Evolutionary conservation across 805 yeast species (phyloP).

Genomic region (Wickerhamomyces alni): DNA sequence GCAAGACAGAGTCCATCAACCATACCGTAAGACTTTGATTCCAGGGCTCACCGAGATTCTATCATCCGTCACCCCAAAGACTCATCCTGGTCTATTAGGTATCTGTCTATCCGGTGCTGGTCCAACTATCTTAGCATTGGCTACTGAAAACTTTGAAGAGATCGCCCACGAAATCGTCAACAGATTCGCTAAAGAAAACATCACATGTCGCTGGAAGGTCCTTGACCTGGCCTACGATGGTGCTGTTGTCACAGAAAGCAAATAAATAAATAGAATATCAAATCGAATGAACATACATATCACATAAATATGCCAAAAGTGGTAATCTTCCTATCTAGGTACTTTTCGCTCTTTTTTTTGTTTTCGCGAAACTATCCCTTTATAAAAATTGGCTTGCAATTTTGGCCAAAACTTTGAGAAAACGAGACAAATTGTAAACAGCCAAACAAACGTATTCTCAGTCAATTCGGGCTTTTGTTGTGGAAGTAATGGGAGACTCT

Average conservation of each 20-base stretch:
- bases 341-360: too few species aligned
- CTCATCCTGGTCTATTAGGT: constrained; percentile 84
- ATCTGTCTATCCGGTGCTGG: constrained; percentile 98
- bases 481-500: too few species aligned
- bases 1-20: constrained; percentile 97
- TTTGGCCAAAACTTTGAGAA: too few species aligned
- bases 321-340: too few species aligned
- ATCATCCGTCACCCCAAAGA: constrained; percentile 69
- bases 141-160: constrained; percentile 78
- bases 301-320: constrained; percentile 9
- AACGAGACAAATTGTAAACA: constrained; percentile 11
- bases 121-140: constrained; percentile 91
- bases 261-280: constrained; percentile 21
- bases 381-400: neutral
- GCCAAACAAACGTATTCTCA: too few species aligned
- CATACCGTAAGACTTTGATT: constrained; percentile 86
- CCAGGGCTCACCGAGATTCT: constrained; percentile 88
- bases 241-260: constrained; percentile 49
- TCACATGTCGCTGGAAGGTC: constrained; percentile 76
- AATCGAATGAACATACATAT: too few species aligned
- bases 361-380: neutral
- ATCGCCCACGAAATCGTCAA: constrained; percentile 73
- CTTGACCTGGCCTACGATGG: constrained; percentile 87
- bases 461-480: too few species aligned
- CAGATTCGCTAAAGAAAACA: constrained; percentile 59